Conservation (phyloP, 805 yeast species). For the Candida anglica region DNA sequence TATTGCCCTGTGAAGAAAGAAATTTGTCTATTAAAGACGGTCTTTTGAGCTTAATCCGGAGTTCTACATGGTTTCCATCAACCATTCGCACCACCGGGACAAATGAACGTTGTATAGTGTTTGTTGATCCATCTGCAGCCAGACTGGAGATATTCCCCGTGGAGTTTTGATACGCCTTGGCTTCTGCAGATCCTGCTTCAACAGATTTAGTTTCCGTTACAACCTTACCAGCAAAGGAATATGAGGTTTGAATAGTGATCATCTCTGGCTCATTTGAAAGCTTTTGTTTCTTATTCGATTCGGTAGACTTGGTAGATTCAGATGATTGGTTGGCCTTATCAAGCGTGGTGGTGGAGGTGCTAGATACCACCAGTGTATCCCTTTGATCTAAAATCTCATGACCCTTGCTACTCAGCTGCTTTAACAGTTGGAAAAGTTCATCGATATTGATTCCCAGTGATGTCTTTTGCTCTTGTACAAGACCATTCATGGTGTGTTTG, state of each 20-base stretch:
- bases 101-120: conserved; percentile 16
- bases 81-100: conserved; percentile 32
- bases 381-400: conserved; percentile 7
- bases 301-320: too few species aligned
- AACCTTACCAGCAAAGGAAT: conserved; percentile 86
- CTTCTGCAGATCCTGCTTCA: conserved; percentile 77
- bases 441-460: conserved; percentile 25
- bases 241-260: conserved; percentile 70
- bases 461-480: conserved; percentile 30
- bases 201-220: conserved; percentile 78
- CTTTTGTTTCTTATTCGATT: too few species aligned
- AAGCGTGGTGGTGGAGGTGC: too few species aligned
- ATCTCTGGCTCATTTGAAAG: conserved; percentile 35
- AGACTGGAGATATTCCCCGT: conserved; percentile 32
- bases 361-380: too few species aligned
- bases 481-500: conserved; percentile 11
- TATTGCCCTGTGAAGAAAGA: conserved; percentile 56
- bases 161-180: conserved; percentile 70
- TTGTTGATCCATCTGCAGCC: conserved; percentile 16
- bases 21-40: conserved; percentile 76
- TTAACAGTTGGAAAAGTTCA: conserved; percentile 25
- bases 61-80: conserved; percentile 32
- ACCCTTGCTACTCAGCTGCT: conserved; percentile 9
- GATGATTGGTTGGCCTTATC: too few species aligned
- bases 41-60: conserved; percentile 62